A percentile compares a stretch with the other conserved stretches of the same genome.
Evolutionary conservation across 2,329 filamentous ascomycete species (phyloP).

Genomic region (Claviceps pazoutovae): DNA sequence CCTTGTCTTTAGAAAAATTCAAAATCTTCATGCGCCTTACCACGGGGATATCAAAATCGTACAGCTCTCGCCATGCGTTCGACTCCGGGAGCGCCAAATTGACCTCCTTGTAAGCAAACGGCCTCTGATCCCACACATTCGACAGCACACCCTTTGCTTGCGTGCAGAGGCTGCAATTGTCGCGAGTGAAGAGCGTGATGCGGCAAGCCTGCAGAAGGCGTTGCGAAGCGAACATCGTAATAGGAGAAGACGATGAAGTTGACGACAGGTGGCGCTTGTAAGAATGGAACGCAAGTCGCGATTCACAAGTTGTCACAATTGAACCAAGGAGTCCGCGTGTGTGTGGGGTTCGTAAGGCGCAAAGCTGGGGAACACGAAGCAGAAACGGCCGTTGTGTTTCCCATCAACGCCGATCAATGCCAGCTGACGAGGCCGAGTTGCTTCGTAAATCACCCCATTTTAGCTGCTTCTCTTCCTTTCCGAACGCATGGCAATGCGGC

Average conservation of each 20-base stretch:
- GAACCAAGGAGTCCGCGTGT: neutral
- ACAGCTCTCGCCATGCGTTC: constrained; percentile 55
- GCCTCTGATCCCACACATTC: constrained; percentile 49
- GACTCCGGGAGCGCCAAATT: constrained; percentile 52
- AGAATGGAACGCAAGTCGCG: too few relatives aligned
- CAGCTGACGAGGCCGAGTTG: neutral
- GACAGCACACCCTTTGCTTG: constrained; percentile 55
- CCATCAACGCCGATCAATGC: neutral
- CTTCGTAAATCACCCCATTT: too few relatives aligned
- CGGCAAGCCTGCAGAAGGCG: constrained; percentile 41
- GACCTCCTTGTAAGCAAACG: constrained; percentile 56
- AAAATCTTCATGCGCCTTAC: constrained; percentile 27
- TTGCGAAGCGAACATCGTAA: constrained; percentile 35
- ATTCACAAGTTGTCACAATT: neutral
- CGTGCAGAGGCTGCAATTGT: constrained; percentile 57
- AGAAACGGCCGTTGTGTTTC: neutral
- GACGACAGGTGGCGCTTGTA: neutral
- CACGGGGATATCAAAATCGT: constrained; percentile 73
- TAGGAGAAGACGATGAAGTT: neutral
- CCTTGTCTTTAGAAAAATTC: neutral
- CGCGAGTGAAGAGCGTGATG: constrained; percentile 63
- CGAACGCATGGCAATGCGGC: too few relatives aligned
- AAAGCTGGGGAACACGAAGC: neutral
- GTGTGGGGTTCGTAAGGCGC: neutral
- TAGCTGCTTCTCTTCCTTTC: too few relatives aligned